phyloP scores from a whole-genome alignment of 2,329 filamentous ascomycete species.

The Cryoendolithus antarcticus region DNA sequence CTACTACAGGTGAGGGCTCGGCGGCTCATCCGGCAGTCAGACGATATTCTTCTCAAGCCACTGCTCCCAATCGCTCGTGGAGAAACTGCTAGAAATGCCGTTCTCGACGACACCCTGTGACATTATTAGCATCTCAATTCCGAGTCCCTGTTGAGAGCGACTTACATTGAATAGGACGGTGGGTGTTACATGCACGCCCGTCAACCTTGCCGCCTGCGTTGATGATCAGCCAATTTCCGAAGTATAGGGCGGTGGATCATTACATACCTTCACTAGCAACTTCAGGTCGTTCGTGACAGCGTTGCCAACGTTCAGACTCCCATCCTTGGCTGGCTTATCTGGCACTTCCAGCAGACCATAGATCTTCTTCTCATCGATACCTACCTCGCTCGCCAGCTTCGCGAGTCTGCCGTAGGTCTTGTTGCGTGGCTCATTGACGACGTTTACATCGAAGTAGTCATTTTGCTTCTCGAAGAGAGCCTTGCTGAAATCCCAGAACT shows the following conservation, averaged over 20 bases:
- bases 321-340: conserved; percentile 54
- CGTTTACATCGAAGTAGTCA: conserved; percentile 71
- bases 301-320: conserved; percentile 66
- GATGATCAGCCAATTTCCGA: too few species aligned
- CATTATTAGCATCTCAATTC: conserved; percentile 7
- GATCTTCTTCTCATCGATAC: conserved; percentile 58
- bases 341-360: conserved; percentile 57
- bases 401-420: conserved; percentile 69
- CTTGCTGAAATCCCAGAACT: conserved; percentile 70
- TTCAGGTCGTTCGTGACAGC: conserved; percentile 76
- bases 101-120: conserved; percentile 55
- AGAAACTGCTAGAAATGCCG: conserved; percentile 69
- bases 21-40: conserved; percentile 23
- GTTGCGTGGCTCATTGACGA: conserved; percentile 77
- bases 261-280: conserved; percentile 65
- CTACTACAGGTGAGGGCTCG: too few species aligned
- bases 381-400: conserved; percentile 56
- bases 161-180: conserved; percentile 33
- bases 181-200: conserved; percentile 39
- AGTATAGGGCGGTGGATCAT: too few species aligned
- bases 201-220: conserved; percentile 49
- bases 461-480: conserved; percentile 57
- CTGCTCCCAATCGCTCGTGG: conserved; percentile 68
- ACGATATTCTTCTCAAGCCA: conserved; percentile 59
- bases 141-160: not conserved